A percentile compares a stretch with the other conserved stretches of the same genome.
phyloP scores from a whole-genome alignment of 805 yeast genomes.

The Suhomyces sp. region DNA sequence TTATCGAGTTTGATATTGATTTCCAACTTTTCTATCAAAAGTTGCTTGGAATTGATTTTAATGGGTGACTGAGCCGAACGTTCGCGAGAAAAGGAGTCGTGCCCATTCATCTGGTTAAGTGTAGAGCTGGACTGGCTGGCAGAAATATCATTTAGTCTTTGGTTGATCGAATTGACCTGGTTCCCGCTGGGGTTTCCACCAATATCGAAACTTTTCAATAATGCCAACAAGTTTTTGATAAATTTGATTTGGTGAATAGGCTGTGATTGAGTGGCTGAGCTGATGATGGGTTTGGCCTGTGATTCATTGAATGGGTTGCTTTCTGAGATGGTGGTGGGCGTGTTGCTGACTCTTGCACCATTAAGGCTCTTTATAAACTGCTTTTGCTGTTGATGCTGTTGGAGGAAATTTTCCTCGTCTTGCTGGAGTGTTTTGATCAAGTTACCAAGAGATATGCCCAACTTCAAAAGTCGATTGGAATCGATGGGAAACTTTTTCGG shows the following conservation, averaged over 20 bases:
- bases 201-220: constrained; percentile 41
- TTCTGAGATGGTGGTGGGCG: neutral
- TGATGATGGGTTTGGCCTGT: constrained; percentile 9
- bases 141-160: constrained; percentile 9
- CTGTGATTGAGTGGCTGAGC: constrained; percentile 12
- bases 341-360: constrained; percentile 6
- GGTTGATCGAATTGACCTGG: constrained; percentile 6
- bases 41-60: constrained; percentile 37
- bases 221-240: constrained; percentile 27
- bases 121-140: constrained; percentile 12
- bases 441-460: constrained; percentile 43
- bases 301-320: constrained; percentile 9
- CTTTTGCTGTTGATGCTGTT: constrained; percentile 23
- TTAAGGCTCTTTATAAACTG: constrained; percentile 13
- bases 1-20: constrained; percentile 40
- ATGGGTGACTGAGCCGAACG: constrained; percentile 33
- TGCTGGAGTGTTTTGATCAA: constrained; percentile 32
- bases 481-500: constrained; percentile 30
- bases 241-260: constrained; percentile 34
- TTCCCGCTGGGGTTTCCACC: constrained; percentile 17
- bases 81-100: neutral
- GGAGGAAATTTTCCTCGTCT: constrained; percentile 31
- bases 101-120: constrained; percentile 10
- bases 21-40: constrained; percentile 43
- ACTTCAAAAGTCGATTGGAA: constrained; percentile 34